Evolutionary conservation across 805 yeast species (phyloP).

Genomic region (Saturnispora hagleri): DNA sequence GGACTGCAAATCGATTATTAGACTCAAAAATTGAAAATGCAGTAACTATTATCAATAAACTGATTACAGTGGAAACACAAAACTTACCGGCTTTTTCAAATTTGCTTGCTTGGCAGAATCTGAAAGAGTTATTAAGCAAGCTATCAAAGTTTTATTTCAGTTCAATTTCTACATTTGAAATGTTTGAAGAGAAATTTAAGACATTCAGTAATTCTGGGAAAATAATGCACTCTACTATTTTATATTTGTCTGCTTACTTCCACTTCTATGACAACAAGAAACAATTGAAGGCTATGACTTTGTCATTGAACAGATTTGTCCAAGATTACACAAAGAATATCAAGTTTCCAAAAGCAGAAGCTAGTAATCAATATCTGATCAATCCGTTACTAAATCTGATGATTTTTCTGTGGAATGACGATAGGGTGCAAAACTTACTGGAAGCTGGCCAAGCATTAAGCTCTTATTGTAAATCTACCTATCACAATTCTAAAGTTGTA

Average conservation of each 20-base stretch:
- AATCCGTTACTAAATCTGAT: conserved; percentile 28
- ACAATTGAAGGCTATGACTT: background rate
- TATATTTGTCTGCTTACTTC: conserved; percentile 16
- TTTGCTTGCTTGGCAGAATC: conserved; percentile 18
- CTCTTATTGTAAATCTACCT: conserved; percentile 33
- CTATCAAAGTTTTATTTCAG: conserved; percentile 1
- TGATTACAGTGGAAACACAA: conserved; percentile 2
- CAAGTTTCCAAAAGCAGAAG: conserved; percentile 39
- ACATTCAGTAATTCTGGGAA: background rate
- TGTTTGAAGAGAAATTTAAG: conserved; percentile 6
- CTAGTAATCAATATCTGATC: conserved; percentile 20
- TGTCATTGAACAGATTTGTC: conserved; percentile 9
- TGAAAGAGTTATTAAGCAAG: conserved; percentile 10
- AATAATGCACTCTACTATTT: conserved; percentile 8
- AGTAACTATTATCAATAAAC: background rate
- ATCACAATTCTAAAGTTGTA: conserved; percentile 35
- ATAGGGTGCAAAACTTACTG: conserved; percentile 6
- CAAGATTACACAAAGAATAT: conserved; percentile 17
- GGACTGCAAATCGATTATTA: background rate
- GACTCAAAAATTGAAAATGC: background rate
- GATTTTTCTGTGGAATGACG: conserved; percentile 13
- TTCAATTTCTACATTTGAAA: conserved; percentile 1
- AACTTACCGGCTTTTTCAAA: conserved; percentile 19
- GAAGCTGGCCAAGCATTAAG: conserved; percentile 23
- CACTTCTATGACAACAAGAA: conserved; percentile 7